Evolutionary conservation across 345 rosid genomes (phyloP).

Genomic region (Eucalyptus shirleyi): DNA sequence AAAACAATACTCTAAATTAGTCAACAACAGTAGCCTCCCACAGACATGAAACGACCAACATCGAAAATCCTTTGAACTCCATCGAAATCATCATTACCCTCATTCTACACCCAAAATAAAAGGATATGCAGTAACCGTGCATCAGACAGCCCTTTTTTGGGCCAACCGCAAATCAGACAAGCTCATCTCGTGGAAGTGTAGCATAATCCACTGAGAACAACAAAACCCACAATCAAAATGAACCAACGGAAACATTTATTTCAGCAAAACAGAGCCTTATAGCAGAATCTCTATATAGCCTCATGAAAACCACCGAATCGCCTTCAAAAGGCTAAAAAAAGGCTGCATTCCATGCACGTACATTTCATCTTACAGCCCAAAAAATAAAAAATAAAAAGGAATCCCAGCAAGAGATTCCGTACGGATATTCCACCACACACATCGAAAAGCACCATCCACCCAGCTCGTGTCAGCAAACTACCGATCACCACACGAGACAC

Average conservation of each 20-base stretch:
- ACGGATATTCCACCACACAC: neutral
- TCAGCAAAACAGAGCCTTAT: neutral
- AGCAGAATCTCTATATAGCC: neutral
- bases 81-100: neutral
- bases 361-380: neutral
- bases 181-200: neutral
- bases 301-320: neutral
- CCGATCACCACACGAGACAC: neutral
- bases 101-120: too few relatives aligned
- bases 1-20: neutral
- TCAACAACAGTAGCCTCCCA: neutral
- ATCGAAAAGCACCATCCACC: neutral
- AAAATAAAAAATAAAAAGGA: neutral
- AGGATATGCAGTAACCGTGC: neutral
- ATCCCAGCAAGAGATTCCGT: neutral
- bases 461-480: neutral
- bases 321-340: neutral
- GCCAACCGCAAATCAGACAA: neutral
- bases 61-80: neutral
- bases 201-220: neutral
- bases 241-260: neutral
- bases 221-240: neutral
- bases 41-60: neutral
- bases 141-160: neutral
- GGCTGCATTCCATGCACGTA: neutral